Evolutionary conservation across 2,329 filamentous ascomycete species (phyloP), one percentile per base, ranked within the genome.

Genomic region (Byssoonygena ceratinophila): DNA sequence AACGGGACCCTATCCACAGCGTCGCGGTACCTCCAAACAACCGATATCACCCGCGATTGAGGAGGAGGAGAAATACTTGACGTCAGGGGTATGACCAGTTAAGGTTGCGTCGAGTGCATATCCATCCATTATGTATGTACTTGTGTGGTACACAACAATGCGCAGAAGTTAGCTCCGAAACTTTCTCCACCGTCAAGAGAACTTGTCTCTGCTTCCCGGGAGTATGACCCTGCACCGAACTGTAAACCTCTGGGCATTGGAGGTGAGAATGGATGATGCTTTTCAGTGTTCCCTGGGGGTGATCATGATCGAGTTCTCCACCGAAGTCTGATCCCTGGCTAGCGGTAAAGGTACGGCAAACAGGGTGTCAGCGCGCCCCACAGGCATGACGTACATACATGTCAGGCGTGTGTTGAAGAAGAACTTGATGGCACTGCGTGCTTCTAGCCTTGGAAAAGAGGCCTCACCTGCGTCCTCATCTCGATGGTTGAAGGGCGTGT

Each of bases 41-140:
- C 46, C 46, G 36, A 41, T 16, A 50, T 34, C 47, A 50, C 36
- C 47, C 47, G 47, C 37, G 25, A 43, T 22, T 34, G 46, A 31
- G 16, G 25, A 31, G n/a, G 18, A 11, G 34, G 25, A 41, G 47
- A 25, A 31, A 41, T 32, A 32, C 6, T 23, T 43, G 37, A 50
- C 47, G 47, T 50, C 47, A 50, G 46, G 46, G 34, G 22, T 40
- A 32, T 22, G 16, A 8, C 12, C 7, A 41, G 37, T 43, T 43
- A 50, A 43, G 18, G 36, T 50, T 50, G 47, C 27, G 47, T 34
- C 23, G 40, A 27, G 40, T 44, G n/a, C 4, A n/a, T n/a, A 16
- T 27, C 40, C 40, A 29, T 25, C 40, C 22, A 44, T n/a, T n/a
- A n/a, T n/a, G n/a, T n/a, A n/a, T n/a, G n/a, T n/a, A n/a, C n/a